phyloP scores from a whole-genome alignment of 805 yeast genomes.

The Saccharomycopsis selenospora region DNA sequence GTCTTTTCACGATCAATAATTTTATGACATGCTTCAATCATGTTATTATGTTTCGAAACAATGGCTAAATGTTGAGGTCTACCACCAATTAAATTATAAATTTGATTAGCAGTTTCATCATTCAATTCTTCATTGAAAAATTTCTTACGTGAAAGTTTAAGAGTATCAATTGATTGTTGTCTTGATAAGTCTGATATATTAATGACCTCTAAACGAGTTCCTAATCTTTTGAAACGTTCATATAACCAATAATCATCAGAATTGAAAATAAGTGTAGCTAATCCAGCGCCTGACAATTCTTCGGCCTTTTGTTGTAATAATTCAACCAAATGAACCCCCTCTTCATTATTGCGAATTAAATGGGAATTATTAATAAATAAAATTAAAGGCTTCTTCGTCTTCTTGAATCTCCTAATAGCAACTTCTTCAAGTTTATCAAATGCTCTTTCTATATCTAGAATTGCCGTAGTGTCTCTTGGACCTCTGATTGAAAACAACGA shows the following conservation, averaged over 20 bases:
- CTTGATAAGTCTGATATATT: slow-evolving; percentile 59
- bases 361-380: slow-evolving; percentile 70
- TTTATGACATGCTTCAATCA: slow-evolving; percentile 55
- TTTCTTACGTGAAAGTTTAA: slow-evolving; percentile 42
- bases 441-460: slow-evolving; percentile 76
- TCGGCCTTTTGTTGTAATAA: slow-evolving; percentile 81
- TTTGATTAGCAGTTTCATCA: slow-evolving; percentile 39
- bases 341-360: slow-evolving; percentile 66
- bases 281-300: slow-evolving; percentile 62
- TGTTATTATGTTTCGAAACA: slow-evolving; percentile 52
- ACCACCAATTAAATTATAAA: slow-evolving; percentile 72
- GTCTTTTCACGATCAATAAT: slow-evolving; percentile 75
- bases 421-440: slow-evolving; percentile 69
- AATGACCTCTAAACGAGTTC: slow-evolving; percentile 68
- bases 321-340: slow-evolving; percentile 63
- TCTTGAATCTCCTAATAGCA: slow-evolving; percentile 43
- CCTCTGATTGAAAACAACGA: slow-evolving; percentile 74
- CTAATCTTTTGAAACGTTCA: slow-evolving; percentile 62
- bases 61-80: slow-evolving; percentile 76
- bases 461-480: slow-evolving; percentile 77
- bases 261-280: slow-evolving; percentile 60
- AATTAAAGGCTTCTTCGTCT: slow-evolving; percentile 49
- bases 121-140: slow-evolving; percentile 34
- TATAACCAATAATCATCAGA: slow-evolving; percentile 83
- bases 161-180: slow-evolving; percentile 46